Evolutionary conservation across 345 rosid species (phyloP).

Genomic region (Crucihimalaya himalaica): DNA sequence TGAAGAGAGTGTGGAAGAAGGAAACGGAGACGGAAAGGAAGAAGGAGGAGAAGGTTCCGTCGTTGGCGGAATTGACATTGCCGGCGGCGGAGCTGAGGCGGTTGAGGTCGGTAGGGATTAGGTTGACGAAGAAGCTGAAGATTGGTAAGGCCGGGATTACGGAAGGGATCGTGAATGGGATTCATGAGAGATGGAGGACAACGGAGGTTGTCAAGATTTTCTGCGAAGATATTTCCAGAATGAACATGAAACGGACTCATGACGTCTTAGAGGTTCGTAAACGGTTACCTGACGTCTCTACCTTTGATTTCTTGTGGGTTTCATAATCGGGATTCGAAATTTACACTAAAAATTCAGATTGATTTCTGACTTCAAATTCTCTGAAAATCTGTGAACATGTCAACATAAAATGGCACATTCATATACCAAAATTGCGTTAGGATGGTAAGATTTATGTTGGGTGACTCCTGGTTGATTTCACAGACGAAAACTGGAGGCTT

Average conservation of each 20-base stretch:
- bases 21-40: constrained; percentile 47
- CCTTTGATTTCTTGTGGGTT: not conserved
- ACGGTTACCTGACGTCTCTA: not conserved
- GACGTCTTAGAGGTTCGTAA: constrained; percentile 81
- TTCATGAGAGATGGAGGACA: constrained; percentile 93
- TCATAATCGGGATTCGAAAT: not conserved
- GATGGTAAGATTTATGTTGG: not conserved
- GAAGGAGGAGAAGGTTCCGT: constrained; percentile 58
- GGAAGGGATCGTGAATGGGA: constrained; percentile 94
- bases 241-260: constrained; percentile 97
- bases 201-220: constrained; percentile 76
- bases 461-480: constrained; percentile 21
- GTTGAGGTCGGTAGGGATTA: constrained; percentile 63
- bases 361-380: not conserved
- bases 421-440: not conserved
- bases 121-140: constrained; percentile 65
- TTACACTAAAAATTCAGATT: not conserved
- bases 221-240: constrained; percentile 77
- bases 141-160: constrained; percentile 91
- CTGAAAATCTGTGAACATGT: not conserved
- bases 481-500: constrained; percentile 95
- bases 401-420: not conserved
- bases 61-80: constrained; percentile 76
- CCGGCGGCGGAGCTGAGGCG: constrained; percentile 59
- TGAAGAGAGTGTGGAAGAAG: constrained; percentile 53